Evolutionary conservation across 139 green algal species (phyloP).

Genomic region (Tetradesmus lagerheimii): DNA sequence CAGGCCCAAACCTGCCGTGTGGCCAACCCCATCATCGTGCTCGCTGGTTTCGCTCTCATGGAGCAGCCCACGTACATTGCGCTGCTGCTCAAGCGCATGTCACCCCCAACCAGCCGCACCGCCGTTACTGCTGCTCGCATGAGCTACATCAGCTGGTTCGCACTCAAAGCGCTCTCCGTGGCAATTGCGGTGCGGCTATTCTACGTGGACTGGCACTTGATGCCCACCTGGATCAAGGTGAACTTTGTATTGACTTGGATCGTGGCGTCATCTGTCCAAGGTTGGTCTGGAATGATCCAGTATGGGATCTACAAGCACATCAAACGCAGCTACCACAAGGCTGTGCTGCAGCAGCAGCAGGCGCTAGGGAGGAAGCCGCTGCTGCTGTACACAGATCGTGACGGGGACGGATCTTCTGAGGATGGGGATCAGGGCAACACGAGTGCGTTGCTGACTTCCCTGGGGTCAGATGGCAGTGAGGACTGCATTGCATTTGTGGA

Average conservation of each 20-base stretch:
- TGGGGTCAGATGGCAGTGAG: conserved; percentile 18
- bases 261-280: not conserved
- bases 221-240: conserved; percentile 36
- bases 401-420: not conserved
- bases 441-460: not conserved
- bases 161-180: not conserved
- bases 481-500: not conserved
- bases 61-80: conserved; percentile 45
- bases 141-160: conserved; percentile 38
- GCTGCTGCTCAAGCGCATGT: conserved; percentile 45
- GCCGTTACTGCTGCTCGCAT: not conserved
- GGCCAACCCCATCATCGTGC: conserved; percentile 30
- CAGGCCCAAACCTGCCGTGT: conserved; percentile 10
- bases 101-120: not conserved
- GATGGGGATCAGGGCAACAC: not conserved
- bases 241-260: conserved; percentile 34
- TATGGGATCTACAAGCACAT: conserved; percentile 35
- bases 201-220: conserved; percentile 28
- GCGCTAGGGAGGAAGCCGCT: not conserved
- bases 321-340: not conserved
- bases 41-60: conserved; percentile 35
- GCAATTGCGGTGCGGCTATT: not conserved
- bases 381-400: not conserved
- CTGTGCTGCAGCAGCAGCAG: not conserved
- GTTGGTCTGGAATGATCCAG: conserved; percentile 34